Base-by-base conservation (phyloP, 192 early-diverging fungal species). In the Phlyctochytrium arcticum region DNA sequence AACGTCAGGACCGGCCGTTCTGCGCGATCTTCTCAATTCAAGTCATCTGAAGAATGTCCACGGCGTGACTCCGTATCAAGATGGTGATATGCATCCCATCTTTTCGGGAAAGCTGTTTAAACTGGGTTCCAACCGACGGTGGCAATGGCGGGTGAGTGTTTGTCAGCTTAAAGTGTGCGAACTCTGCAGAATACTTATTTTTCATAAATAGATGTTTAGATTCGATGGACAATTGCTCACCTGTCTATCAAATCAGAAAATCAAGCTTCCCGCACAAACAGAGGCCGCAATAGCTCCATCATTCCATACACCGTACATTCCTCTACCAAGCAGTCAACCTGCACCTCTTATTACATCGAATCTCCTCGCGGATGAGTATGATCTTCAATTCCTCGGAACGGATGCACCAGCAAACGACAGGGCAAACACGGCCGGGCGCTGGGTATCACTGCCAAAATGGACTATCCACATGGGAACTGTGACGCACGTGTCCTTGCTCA, bases 71-170 rank as follows among this genome's bases (percentile, higher is more conserved):
- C n/a, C n/a, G n/a, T n/a, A n/a, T n/a, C n/a, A n/a, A n/a, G n/a
- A n/a, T 44, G 39, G 39, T 0, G 0, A 12, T n/a, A 44, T 44
- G 12, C 34, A 19, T 34, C 62, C 62, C 7, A 8, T 65, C 10
- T 65, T 65, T 23, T 65, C 62, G 1, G 62, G 62, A 5, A 29
- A 65, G 34, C 53, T 65, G 27, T 65, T 54, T 37, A 65, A 65
- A 37, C 53, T 65, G n/a, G 62, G 62, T 24, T 1, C 32, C 9
- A 65, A 65, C 36, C 51, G 54, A 27, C 48, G 51, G 5, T 65
- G 49, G 51, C 62, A 65, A 34, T 65, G 62, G 62, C 21, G 62
- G 62, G 60, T 62, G 34, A 62, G 60, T 57, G 26, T 3, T 36
- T 32, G 33, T n/a, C 35, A 31, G 55, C 34, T 36, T n/a, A 19